Base-by-base conservation (phyloP, 805 yeast genomes). In the Sungouiozyma ichnusensis region DNA sequence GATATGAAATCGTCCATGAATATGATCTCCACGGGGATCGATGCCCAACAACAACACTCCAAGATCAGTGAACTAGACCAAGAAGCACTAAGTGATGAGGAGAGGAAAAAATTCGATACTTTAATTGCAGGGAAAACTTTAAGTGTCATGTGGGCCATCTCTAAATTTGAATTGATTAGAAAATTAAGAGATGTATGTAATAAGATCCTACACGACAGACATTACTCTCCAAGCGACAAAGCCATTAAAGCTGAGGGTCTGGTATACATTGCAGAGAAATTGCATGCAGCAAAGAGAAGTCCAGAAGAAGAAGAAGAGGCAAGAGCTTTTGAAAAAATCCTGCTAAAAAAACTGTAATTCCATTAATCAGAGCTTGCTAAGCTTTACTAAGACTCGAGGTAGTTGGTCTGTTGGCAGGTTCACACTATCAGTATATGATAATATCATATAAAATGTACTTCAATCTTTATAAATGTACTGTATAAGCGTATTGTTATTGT, bases 111-210 rank as follows among this genome's bases (percentile, higher is more conserved):
- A 56, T 73, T 81, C 64, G 95, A 88, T 53, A 73, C 85, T 42
- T 65, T 76, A 41, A 72, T 87, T 43, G 77, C 85, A 43, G 97
- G 97, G 18, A 90, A 88, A 59, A 73, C 90, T 18, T 70, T 90
- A 40, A 86, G 88, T 3, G 86, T 95, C 2, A 92, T 94, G 3
- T 90, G 97, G 97, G 82, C 84, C 18, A 82, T 94, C n/a, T 83
- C 95, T 20, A 78, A 82, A 51, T 79, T 77, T 63, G 97, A 90
- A 64, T 78, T 87, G 41, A 78, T 79, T 44, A 71, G 80, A 16
- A 78, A 82, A 5, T 57, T 83, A 39, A 74, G 90, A 37, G 86
- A 81, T 18, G 86, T 86, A 9, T 83, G 90, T 58, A 90, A 85
- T 50, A 71, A 69, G 45, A 82, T 87, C 4, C 67, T 87, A 36